Conservation (phyloP, 192 early-diverging fungal genomes). For the Gaertneriomyces semiglobifer region DNA sequence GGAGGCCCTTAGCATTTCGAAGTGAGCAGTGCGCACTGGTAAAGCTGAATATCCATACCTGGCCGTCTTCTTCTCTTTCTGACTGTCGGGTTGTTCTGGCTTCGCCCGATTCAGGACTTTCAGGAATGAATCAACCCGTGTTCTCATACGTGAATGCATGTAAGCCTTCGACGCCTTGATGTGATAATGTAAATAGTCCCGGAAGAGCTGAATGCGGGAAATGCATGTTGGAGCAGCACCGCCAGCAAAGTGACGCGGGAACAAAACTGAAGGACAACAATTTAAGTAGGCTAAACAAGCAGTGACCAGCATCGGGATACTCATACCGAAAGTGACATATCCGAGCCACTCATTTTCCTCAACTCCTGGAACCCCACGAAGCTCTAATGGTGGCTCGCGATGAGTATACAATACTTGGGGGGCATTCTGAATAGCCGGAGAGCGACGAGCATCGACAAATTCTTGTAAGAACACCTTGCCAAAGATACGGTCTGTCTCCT, state of each 20-base stretch:
- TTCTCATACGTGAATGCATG: slow-evolving; percentile 97
- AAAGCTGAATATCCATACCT: slow-evolving; percentile 19
- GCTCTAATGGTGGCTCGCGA: slow-evolving; percentile 92
- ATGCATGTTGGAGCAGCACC: slow-evolving; percentile 82
- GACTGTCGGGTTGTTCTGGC: slow-evolving; percentile 69
- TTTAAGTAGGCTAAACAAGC: not conserved
- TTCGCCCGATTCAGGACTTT: slow-evolving; percentile 99
- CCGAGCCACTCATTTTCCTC: slow-evolving; percentile 81
- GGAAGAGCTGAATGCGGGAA: slow-evolving; percentile 94
- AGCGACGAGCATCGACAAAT: slow-evolving; percentile 97
- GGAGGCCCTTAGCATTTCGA: too few species aligned
- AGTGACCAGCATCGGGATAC: not conserved
- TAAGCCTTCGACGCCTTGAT: slow-evolving; percentile 99
- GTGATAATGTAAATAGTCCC: slow-evolving; percentile 98
- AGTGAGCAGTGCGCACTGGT: too few species aligned
- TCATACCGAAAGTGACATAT: slow-evolving; percentile 91
- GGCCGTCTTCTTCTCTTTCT: slow-evolving; percentile 51
- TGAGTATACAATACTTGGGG: slow-evolving; percentile 91
- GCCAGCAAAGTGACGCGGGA: slow-evolving; percentile 81
- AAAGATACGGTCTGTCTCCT: slow-evolving; percentile 93
- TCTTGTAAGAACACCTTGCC: slow-evolving; percentile 95
- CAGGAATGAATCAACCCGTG: slow-evolving; percentile 90
- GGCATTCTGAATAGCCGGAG: slow-evolving; percentile 84
- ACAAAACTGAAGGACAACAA: slow-evolving; percentile 66
- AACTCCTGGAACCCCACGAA: slow-evolving; percentile 68